Conservation (phyloP, 1,284 basidiomycete genomes). For the Mycena citricolor region DNA sequence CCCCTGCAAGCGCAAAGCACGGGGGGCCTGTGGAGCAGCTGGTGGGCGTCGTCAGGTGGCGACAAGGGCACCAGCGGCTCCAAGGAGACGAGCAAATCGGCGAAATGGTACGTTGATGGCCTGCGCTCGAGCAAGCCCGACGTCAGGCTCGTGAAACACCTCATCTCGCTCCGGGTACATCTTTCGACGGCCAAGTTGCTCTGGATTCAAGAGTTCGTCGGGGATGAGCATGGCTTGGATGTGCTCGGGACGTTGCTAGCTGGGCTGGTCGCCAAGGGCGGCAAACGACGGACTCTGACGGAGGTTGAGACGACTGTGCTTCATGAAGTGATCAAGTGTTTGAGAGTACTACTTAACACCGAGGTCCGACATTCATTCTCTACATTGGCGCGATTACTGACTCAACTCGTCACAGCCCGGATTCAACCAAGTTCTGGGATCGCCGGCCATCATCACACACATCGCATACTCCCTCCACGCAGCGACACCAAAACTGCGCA, state of each 20-base stretch:
- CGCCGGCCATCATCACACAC: slow-evolving; percentile 68
- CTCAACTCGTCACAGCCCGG: slow-evolving; percentile 51
- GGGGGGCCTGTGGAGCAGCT: slow-evolving; percentile 73
- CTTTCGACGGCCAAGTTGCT: slow-evolving; percentile 78
- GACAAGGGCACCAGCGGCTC: slow-evolving; percentile 37
- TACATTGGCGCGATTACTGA: background rate
- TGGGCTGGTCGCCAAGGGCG: slow-evolving; percentile 59
- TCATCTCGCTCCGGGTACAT: slow-evolving; percentile 84
- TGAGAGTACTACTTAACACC: slow-evolving; percentile 83
- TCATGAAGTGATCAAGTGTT: slow-evolving; percentile 75
- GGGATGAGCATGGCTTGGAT: slow-evolving; percentile 64
- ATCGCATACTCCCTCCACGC: slow-evolving; percentile 73
- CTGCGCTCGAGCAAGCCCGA: slow-evolving; percentile 56
- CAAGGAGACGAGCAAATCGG: slow-evolving; percentile 45
- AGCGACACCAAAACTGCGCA: slow-evolving; percentile 69
- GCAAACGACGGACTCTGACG: slow-evolving; percentile 54
- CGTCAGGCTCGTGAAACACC: slow-evolving; percentile 69
- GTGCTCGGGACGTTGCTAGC: slow-evolving; percentile 58
- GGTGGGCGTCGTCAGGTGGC: slow-evolving; percentile 68
- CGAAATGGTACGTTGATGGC: slow-evolving; percentile 61
- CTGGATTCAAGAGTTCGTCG: slow-evolving; percentile 81
- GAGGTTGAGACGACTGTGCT: slow-evolving; percentile 72
- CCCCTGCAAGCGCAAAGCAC: slow-evolving; percentile 66
- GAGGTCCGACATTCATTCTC: slow-evolving; percentile 52
- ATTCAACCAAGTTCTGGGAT: slow-evolving; percentile 68